Conservation (phyloP, 2,329 filamentous ascomycete species). For the Verticillium nonalfalfae region DNA sequence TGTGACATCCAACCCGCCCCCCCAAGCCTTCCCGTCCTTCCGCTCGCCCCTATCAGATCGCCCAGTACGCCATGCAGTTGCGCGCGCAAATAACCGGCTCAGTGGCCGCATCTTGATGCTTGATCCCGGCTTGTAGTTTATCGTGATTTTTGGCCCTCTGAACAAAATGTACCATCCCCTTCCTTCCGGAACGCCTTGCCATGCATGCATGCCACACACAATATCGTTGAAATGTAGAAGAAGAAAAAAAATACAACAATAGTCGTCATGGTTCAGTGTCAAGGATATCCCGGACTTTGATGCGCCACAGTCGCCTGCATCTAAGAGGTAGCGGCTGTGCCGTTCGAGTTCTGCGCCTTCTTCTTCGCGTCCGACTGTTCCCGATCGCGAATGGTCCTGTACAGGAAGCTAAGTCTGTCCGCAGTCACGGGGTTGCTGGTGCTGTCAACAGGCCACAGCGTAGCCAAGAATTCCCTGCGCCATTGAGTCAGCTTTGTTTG, state of each 20-base stretch:
- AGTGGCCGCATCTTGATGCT: conserved; percentile 5
- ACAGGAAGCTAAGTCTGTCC: conserved; percentile 36
- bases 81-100: background rate
- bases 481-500: background rate
- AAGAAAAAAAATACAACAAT: background rate
- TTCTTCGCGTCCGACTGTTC: conserved; percentile 10
- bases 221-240: background rate
- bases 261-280: background rate
- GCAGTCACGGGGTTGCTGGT: conserved; percentile 37
- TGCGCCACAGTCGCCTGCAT: background rate
- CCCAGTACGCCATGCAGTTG: background rate
- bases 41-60: background rate
- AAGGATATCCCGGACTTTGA: background rate
- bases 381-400: conserved; percentile 29
- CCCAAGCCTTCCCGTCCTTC: background rate
- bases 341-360: conserved; percentile 4
- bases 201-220: background rate
- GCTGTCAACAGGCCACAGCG: conserved; percentile 39
- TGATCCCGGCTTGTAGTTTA: conserved; percentile 14
- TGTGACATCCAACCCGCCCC: background rate
- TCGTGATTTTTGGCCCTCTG: conserved; percentile 6
- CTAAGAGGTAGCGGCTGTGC: conserved; percentile 4
- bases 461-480: conserved; percentile 36
- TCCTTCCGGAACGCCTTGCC: conserved; percentile 10
- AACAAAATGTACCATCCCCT: conserved; percentile 7